phyloP scores from a whole-genome alignment of 2,329 filamentous ascomycete species.

The Knufia fluminis region DNA sequence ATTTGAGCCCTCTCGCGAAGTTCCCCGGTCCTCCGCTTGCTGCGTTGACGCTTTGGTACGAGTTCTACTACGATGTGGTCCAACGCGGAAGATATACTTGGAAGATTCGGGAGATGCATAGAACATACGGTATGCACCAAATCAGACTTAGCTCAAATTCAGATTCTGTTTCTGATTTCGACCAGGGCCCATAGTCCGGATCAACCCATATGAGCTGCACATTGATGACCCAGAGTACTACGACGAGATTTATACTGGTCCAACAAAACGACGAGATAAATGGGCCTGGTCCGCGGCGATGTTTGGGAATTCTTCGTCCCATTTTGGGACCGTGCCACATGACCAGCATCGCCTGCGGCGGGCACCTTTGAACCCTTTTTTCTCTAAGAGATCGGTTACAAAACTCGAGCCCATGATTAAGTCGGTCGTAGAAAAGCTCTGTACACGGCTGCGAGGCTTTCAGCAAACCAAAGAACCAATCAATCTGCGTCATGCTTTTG shows the following conservation, averaged over 20 bases:
- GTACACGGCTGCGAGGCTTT: conserved; percentile 12
- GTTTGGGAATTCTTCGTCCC: conserved; percentile 15
- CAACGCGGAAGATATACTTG: conserved; percentile 27
- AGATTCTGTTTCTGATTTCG: conserved; percentile 3
- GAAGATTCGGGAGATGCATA: conserved; percentile 29
- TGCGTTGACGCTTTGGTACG: conserved; percentile 25
- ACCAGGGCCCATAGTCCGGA: conserved; percentile 27
- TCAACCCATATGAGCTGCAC: conserved; percentile 29
- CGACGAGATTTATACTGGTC: conserved; percentile 27
- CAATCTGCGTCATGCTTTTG: too few relatives aligned
- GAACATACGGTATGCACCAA: conserved; percentile 26
- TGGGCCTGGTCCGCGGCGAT: conserved; percentile 16
- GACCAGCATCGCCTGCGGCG: conserved; percentile 24
- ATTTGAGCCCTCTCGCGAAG: conserved; percentile 17
- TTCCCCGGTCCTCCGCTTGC: conserved; percentile 28
- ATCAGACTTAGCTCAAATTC: conserved; percentile 10
- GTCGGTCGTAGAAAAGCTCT: conserved; percentile 21
- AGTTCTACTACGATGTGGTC: conserved; percentile 30
- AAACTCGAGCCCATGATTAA: conserved; percentile 23
- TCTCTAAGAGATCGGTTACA: conserved; percentile 18
- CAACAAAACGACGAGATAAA: conserved; percentile 24
- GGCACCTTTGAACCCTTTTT: conserved; percentile 22
- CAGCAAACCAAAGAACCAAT: conserved; percentile 5
- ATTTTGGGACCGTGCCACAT: conserved; percentile 19
- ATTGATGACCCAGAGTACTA: conserved; percentile 29